These are phyloP conservation scores for Vigna trinervia DNA, from an alignment of 306 rosid species.

Conservation along the genomic window DNA sequence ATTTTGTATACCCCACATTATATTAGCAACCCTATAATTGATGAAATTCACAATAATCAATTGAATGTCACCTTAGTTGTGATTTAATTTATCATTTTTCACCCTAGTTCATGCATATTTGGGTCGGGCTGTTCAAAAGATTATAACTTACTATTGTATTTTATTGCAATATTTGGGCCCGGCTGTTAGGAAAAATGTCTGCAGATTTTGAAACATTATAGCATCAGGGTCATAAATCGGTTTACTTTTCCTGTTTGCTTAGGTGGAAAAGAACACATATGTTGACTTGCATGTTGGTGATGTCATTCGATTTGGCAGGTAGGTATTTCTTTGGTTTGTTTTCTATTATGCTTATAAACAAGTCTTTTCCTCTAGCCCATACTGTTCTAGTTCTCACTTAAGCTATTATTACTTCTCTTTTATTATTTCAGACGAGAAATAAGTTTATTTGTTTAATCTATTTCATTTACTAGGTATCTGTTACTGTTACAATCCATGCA, in stretches of 20 bases:
- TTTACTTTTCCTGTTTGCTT: slow-evolving; percentile 42
- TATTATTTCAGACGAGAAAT: slow-evolving; percentile 23
- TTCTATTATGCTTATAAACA: slow-evolving; percentile 27
- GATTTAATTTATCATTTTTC: slow-evolving; percentile 21
- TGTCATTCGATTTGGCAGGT: slow-evolving; percentile 96
- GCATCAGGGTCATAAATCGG: slow-evolving; percentile 13
- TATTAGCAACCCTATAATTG: slow-evolving; percentile 28
- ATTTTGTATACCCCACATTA: background rate
- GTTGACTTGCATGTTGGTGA: slow-evolving; percentile 89
- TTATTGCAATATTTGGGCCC: slow-evolving; percentile 7
- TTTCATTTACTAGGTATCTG: background rate
- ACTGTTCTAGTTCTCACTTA: background rate
- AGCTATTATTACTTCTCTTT: slow-evolving; percentile 15
- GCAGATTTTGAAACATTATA: slow-evolving; percentile 10
- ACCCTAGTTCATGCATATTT: background rate
- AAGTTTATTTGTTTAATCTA: slow-evolving; percentile 23
- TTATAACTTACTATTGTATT: background rate
- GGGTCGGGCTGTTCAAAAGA: background rate
- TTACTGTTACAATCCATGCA: slow-evolving; percentile 10
- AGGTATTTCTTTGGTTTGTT: slow-evolving; percentile 46
- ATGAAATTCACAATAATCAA: background rate
- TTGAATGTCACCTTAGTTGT: background rate
- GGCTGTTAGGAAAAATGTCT: slow-evolving; percentile 4
- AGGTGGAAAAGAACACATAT: slow-evolving; percentile 77
- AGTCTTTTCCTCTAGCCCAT: slow-evolving; percentile 23